Conservation (phyloP, 1,139 yeast genomes). For the Hanseniaspora uvarum region DNA sequence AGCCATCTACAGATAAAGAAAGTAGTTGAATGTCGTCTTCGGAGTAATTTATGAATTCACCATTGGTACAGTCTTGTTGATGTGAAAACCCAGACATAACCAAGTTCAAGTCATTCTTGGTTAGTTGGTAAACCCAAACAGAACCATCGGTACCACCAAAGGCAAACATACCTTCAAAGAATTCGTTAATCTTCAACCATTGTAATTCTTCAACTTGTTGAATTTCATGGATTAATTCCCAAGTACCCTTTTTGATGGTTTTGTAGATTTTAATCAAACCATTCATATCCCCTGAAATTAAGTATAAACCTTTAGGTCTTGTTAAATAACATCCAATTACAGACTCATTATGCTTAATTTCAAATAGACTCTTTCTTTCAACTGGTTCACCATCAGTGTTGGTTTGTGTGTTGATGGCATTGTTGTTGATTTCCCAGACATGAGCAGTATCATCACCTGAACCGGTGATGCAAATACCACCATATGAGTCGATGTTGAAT, state of each 20-base stretch:
- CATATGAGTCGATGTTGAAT: constrained; percentile 69
- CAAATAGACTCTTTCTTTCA: constrained; percentile 70
- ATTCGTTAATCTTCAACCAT: constrained; percentile 76
- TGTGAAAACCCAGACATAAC: constrained; percentile 75
- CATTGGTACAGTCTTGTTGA: constrained; percentile 67
- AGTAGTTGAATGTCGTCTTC: constrained; percentile 45
- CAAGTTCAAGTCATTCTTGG: constrained; percentile 48
- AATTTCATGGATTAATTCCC: constrained; percentile 61
- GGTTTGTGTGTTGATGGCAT: constrained; percentile 13
- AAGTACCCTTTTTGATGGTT: constrained; percentile 66
- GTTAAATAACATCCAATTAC: constrained; percentile 80
- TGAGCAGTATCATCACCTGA: constrained; percentile 86
- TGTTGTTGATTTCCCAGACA: constrained; percentile 53
- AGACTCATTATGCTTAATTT: constrained; percentile 78
- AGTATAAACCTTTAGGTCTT: constrained; percentile 56
- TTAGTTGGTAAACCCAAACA: constrained; percentile 82
- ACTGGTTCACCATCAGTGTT: constrained; percentile 48
- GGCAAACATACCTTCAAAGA: constrained; percentile 65
- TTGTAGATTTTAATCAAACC: constrained; percentile 73
- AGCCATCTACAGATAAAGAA: constrained; percentile 80
- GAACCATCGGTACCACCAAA: constrained; percentile 90
- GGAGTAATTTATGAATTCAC: constrained; percentile 44
- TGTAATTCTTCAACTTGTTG: constrained; percentile 79
- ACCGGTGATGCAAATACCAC: constrained; percentile 69
- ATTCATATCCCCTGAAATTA: constrained; percentile 88